Base-by-base conservation (phyloP, 495 filamentous ascomycete species). In the Annulohypoxylon moriforme region DNA sequence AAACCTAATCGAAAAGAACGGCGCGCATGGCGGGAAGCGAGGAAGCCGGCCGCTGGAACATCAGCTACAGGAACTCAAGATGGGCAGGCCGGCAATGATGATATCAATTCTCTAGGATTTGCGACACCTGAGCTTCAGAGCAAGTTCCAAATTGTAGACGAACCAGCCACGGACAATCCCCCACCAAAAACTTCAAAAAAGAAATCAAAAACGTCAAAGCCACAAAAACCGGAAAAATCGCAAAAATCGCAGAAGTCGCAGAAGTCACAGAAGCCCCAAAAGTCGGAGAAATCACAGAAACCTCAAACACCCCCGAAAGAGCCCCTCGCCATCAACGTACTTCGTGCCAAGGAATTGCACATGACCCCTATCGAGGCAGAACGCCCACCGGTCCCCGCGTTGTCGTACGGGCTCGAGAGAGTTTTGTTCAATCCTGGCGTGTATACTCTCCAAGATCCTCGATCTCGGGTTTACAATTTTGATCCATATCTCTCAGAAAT, bases 351-450 rank as follows among this genome's bases (percentile, higher is more conserved):
- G 6, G 18, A 73, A 1, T 71, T 85, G 18, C 24, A 66, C 0
- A 64, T 83, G n/a, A 33, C 29, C 5, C 79, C 85, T 13, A 63
- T 96, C 46, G 78, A 87, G 25, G 77, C 85, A 31, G 73, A 82
- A 10, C 86, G 85, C 33, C 80, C 88, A 11, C 83, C 85, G 13
- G 91, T 97, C 10, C 93, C 96, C 3, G 75, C 76, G 2, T 81
- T 98, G 8, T 85, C 90, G 1, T 92, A 96, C 77, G 93, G 90
- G 10, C 85, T 99, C 1, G 93, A 98, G 55, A 87, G 96, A 42
- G 96, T 96, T 36, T 82, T 99, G 4, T 99, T 99, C 85, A 99
- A 98, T 78, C 93, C 94, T 3, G 95, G 96, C 18, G 91, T 97
- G 29, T 97, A 97, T 76, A 89, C 92, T 33, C 88, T 99, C 29